Percentiles rank a stretch among this genome's conserved stretches.
phyloP scores from a whole-genome alignment of 768 basidiomycete species.

The Tylopilus sp. region DNA sequence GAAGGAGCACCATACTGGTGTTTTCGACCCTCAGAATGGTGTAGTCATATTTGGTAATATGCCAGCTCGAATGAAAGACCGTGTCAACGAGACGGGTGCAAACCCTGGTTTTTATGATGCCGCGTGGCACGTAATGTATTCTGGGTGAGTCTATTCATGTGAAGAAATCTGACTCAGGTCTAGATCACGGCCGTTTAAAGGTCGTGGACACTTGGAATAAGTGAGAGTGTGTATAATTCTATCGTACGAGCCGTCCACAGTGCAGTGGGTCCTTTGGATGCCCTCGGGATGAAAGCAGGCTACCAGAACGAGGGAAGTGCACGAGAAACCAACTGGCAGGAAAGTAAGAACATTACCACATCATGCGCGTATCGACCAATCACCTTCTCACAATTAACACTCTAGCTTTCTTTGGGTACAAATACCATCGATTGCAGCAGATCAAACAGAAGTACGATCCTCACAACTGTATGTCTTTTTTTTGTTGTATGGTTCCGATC shows the following conservation, averaged over 20 bases:
- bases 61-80: conserved; percentile 6
- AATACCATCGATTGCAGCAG: conserved; percentile 7
- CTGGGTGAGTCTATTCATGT: not conserved
- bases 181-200: not conserved
- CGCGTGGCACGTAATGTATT: conserved; percentile 12
- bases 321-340: conserved; percentile 15
- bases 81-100: conserved; percentile 13
- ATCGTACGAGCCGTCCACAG: not conserved
- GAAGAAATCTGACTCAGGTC: not conserved
- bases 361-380: not conserved
- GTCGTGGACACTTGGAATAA: conserved; percentile 12
- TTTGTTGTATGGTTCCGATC: not conserved
- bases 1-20: not conserved
- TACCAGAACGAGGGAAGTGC: conserved; percentile 21
- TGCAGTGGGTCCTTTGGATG: conserved; percentile 7
- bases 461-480: conserved; percentile 5
- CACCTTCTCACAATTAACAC: not conserved
- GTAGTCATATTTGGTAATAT: conserved; percentile 12
- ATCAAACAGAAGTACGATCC: conserved; percentile 18
- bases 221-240: not conserved
- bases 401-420: conserved; percentile 12
- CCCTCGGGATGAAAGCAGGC: conserved; percentile 12
- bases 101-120: conserved; percentile 20
- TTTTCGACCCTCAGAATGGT: not conserved
- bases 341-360: not conserved